Conservation (phyloP, 108 stramenopile genomes). For the Skeletonema marinoi region DNA sequence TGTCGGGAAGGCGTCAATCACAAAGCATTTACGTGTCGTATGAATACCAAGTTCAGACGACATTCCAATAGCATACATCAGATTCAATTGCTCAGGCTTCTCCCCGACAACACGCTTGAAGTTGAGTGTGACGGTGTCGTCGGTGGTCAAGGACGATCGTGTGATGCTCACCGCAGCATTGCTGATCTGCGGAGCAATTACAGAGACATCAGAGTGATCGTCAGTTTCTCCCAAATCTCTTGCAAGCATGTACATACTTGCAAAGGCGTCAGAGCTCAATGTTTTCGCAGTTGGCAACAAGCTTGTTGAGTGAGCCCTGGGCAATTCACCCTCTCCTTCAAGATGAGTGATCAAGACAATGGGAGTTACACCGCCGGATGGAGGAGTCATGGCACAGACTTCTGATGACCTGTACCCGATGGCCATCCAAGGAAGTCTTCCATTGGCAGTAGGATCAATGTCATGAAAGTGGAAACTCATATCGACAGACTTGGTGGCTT, state of each 20-base stretch:
- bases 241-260: constrained; percentile 32
- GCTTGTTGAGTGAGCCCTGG: constrained; percentile 17
- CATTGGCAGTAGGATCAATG: constrained; percentile 23
- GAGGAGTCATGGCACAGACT: constrained; percentile 48
- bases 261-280: constrained; percentile 11
- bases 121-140: constrained; percentile 23
- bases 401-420: constrained; percentile 36
- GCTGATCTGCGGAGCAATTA: constrained; percentile 19
- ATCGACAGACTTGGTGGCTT: constrained; percentile 29
- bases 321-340: background rate
- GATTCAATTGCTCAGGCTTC: constrained; percentile 40
- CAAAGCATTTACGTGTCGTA: constrained; percentile 42
- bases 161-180: constrained; percentile 6
- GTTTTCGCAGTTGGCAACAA: constrained; percentile 26
- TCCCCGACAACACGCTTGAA: constrained; percentile 29
- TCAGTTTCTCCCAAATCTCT: constrained; percentile 21
- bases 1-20: background rate
- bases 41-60: constrained; percentile 36
- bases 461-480: constrained; percentile 32
- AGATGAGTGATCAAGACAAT: constrained; percentile 32
- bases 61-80: constrained; percentile 54
- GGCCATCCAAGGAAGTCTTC: constrained; percentile 47
- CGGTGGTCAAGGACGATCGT: constrained; percentile 1
- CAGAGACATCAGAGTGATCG: constrained; percentile 19
- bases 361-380: constrained; percentile 33